phyloP scores from a whole-genome alignment of 306 rosid genomes.

The Pyrus bretschneideri region DNA sequence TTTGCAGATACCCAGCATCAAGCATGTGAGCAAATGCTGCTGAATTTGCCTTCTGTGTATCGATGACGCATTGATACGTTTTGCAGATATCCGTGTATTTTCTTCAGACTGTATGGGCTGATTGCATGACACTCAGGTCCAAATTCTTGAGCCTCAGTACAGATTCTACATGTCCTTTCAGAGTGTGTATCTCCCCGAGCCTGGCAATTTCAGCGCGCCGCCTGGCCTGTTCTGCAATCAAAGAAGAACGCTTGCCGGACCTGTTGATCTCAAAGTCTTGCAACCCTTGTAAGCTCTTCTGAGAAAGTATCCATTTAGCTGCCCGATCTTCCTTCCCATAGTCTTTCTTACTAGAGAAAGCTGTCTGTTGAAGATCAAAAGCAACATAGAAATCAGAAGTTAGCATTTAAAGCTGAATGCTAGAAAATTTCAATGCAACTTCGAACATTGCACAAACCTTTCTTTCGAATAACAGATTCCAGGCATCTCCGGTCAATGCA shows the following conservation, averaged over 20 bases:
- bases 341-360: conserved; percentile 67
- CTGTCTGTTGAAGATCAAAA: conserved; percentile 55
- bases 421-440: background rate
- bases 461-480: conserved; percentile 70
- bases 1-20: conserved; percentile 5
- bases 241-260: conserved; percentile 34
- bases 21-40: conserved; percentile 22
- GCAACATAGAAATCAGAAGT: background rate
- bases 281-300: conserved; percentile 68
- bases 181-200: conserved; percentile 63
- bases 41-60: conserved; percentile 5
- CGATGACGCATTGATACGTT: background rate
- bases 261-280: conserved; percentile 33
- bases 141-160: conserved; percentile 64
- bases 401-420: background rate
- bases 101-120: conserved; percentile 63
- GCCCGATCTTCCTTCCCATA: conserved; percentile 71
- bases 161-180: conserved; percentile 75
- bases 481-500: conserved; percentile 73
- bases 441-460: conserved; percentile 34
- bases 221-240: conserved; percentile 62
- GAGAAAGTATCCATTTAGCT: conserved; percentile 69
- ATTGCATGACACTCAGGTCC: conserved; percentile 32
- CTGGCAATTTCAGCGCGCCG: conserved; percentile 78
- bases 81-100: background rate